Conservation (phyloP, 108 stramenopile genomes). For the Conticribra guillardii region DNA sequence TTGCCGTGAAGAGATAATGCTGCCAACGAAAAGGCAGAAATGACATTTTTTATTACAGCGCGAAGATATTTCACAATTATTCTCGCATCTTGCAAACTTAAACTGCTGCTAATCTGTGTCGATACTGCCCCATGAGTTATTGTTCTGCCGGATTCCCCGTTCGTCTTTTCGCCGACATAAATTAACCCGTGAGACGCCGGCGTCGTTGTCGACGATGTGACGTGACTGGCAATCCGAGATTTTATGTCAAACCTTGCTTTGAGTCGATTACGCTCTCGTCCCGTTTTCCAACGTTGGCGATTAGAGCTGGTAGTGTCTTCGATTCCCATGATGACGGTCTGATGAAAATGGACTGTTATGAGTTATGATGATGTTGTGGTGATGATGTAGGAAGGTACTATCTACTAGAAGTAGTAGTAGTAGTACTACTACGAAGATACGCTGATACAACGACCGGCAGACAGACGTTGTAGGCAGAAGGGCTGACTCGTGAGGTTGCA, state of each 20-base stretch:
- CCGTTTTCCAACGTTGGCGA: constrained; percentile 67
- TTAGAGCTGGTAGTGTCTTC: constrained; percentile 17
- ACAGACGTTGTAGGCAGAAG: too few relatives aligned
- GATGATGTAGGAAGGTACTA: too few relatives aligned
- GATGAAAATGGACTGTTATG: too few relatives aligned
- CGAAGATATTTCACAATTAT: constrained; percentile 27
- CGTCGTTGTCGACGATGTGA: not conserved
- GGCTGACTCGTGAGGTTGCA: too few relatives aligned
- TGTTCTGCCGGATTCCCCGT: not conserved
- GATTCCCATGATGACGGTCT: constrained; percentile 16
- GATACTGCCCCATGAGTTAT: not conserved
- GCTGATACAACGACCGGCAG: too few relatives aligned
- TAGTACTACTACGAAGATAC: too few relatives aligned
- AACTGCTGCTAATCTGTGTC: too few relatives aligned
- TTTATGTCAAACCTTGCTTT: constrained; percentile 70
- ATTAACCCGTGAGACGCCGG: too few relatives aligned
- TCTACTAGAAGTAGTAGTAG: too few relatives aligned
- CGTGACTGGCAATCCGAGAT: constrained; percentile 35
- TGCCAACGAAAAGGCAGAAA: constrained; percentile 40
- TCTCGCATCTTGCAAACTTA: constrained; percentile 4
- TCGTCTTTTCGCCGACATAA: too few relatives aligned
- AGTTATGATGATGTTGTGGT: too few relatives aligned
- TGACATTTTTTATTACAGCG: constrained; percentile 38
- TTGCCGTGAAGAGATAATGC: constrained; percentile 23
- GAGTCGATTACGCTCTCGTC: constrained; percentile 69